These are phyloP conservation scores for Penicillium bovifimosum DNA, from an alignment of 495 filamentous ascomycete genomes.

Conservation along the genomic window DNA sequence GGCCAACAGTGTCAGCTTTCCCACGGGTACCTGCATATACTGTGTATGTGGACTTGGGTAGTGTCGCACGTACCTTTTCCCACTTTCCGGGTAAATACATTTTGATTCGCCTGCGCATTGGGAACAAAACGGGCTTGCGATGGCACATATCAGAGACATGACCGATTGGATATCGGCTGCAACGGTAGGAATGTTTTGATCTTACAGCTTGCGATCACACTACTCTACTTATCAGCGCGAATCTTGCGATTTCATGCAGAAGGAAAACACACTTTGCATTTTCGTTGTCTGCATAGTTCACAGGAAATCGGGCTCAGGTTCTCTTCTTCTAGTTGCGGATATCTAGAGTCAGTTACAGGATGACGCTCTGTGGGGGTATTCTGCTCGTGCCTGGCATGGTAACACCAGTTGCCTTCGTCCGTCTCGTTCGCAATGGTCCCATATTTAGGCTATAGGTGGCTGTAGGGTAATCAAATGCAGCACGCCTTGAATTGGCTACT, in stretches of 20 bases:
- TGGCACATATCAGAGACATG: not conserved
- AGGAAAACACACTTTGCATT: constrained; percentile 24
- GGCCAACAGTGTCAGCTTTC: not conserved
- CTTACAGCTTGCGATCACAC: constrained; percentile 29
- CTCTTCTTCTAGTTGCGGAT: constrained; percentile 7
- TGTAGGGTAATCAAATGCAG: not conserved
- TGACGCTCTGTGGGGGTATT: not conserved
- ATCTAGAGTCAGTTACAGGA: constrained; percentile 2
- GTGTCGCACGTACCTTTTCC: constrained; percentile 18
- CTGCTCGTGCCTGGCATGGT: constrained; percentile 8
- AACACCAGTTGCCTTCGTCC: constrained; percentile 5
- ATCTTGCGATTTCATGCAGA: not conserved
- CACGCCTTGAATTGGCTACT: not conserved
- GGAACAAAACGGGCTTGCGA: constrained; percentile 18
- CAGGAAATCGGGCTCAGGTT: constrained; percentile 22
- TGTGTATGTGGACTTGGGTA: not conserved
- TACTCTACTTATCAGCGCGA: constrained; percentile 6
- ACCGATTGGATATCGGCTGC: not conserved
- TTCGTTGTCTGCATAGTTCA: constrained; percentile 25
- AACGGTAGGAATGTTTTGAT: not conserved
- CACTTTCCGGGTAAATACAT: constrained; percentile 28
- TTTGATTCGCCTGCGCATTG: constrained; percentile 24
- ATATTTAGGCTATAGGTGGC: not conserved
- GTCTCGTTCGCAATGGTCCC: constrained; percentile 10
- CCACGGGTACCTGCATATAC: not conserved